A percentile compares a stretch with the other conserved stretches of the same genome.
Conservation (phyloP, 441 rosid genomes). For the Caryocar brasiliense region DNA sequence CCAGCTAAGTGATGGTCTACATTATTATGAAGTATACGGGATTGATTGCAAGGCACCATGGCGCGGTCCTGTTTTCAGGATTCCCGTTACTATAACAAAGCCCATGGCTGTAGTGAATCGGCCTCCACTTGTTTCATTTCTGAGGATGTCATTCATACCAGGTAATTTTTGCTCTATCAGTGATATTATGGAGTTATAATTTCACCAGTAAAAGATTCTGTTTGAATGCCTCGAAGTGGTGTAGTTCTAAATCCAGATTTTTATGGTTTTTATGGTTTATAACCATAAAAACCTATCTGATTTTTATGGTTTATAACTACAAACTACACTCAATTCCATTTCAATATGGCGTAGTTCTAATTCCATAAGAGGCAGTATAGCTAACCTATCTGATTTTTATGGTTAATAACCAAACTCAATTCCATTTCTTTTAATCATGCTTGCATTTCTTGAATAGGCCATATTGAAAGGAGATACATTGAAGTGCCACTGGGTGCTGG, state of each 20-base stretch:
- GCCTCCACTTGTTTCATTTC: conserved; percentile 67
- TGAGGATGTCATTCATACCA: conserved; percentile 78
- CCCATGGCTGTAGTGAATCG: conserved; percentile 49
- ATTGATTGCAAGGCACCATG: conserved; percentile 91
- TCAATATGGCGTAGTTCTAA: no score
- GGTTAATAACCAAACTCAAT: background rate
- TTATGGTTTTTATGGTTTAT: no score
- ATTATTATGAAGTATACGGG: conserved; percentile 86
- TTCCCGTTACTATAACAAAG: conserved; percentile 81
- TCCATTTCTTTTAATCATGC: conserved; percentile 5
- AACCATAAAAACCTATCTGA: background rate
- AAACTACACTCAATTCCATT: conserved; percentile 2
- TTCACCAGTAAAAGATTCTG: no score
- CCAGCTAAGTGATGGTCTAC: conserved; percentile 70
- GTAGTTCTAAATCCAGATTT: no score
- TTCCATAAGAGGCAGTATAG: background rate
- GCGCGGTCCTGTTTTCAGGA: conserved; percentile 91
- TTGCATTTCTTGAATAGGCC: conserved; percentile 41
- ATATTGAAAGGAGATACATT: conserved; percentile 79
- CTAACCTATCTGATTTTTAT: background rate
- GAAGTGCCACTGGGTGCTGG: conserved; percentile 85
- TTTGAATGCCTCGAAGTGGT: no score
- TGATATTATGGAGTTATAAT: no score
- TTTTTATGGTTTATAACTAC: background rate
- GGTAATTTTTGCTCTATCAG: conserved; percentile 32